Percentiles rank a stretch among this genome's conserved stretches.
phyloP scores from a whole-genome alignment of 768 basidiomycete species.

The Mycena leptocephala region DNA sequence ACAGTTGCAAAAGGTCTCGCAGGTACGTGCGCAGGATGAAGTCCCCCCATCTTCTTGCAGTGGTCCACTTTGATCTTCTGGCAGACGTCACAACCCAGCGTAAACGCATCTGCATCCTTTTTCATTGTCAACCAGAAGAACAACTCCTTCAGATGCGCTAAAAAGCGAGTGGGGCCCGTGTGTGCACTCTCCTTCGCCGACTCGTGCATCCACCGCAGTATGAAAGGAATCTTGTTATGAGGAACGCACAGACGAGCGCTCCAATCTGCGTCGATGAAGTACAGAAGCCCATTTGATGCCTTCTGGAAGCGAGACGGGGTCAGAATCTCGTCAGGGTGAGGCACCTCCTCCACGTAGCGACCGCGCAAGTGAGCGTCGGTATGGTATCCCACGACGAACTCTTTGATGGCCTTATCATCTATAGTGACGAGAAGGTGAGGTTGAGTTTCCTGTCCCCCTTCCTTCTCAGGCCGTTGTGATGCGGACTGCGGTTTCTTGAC shows the following conservation, averaged over 20 bases:
- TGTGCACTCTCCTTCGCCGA: background rate
- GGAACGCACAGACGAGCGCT: slow-evolving; percentile 6
- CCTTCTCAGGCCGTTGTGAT: too few relatives aligned
- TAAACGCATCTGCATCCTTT: background rate
- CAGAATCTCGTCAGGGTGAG: background rate
- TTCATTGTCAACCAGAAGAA: background rate
- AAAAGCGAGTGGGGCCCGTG: background rate
- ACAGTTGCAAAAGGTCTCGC: too few relatives aligned
- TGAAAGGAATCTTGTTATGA: slow-evolving; percentile 29
- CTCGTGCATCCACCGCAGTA: background rate
- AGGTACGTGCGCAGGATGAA: background rate
- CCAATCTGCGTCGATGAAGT: slow-evolving; percentile 24
- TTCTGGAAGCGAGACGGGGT: slow-evolving; percentile 19
- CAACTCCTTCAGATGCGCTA: background rate
- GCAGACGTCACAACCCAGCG: background rate
- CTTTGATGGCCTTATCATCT: too few relatives aligned
- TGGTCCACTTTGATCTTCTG: slow-evolving; percentile 12
- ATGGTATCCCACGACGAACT: background rate
- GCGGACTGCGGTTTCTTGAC: too few relatives aligned
- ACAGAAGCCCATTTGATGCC: slow-evolving; percentile 8
- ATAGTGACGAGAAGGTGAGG: too few relatives aligned
- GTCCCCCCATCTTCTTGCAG: background rate
- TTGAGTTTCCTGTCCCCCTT: too few relatives aligned
- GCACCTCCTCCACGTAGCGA: background rate
- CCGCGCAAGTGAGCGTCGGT: background rate